A percentile compares a stretch with the other conserved stretches of the same genome.
Evolutionary conservation across 192 early-diverging fungal genomes (phyloP).

Genomic region (Podila horticola): DNA sequence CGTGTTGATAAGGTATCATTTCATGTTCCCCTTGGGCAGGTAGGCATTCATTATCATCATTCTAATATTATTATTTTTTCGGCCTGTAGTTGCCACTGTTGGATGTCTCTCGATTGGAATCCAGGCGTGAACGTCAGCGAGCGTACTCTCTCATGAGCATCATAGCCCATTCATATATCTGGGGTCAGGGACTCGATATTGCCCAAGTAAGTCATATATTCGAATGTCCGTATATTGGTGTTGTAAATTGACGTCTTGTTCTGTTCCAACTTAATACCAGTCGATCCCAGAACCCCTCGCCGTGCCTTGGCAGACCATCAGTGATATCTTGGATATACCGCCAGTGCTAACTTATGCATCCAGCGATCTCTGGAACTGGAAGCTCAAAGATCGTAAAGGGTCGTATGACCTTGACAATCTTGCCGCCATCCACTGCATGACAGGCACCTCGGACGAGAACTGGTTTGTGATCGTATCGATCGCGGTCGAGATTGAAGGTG

Average conservation of each 20-base stretch:
- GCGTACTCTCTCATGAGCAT: slow-evolving; percentile 86
- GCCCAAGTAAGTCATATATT: slow-evolving; percentile 62
- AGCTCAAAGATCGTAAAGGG: slow-evolving; percentile 76
- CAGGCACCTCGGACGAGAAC: slow-evolving; percentile 87
- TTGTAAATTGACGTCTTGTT: too few species aligned
- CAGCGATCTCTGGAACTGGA: slow-evolving; percentile 91
- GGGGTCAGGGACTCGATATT: slow-evolving; percentile 80
- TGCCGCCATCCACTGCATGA: slow-evolving; percentile 81
- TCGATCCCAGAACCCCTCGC: slow-evolving; percentile 82
- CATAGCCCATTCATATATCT: slow-evolving; percentile 91
- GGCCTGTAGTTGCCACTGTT: slow-evolving; percentile 76
- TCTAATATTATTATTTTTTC: background rate
- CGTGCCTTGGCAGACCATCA: slow-evolving; percentile 80
- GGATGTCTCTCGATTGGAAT: slow-evolving; percentile 61
- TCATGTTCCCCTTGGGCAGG: too few species aligned
- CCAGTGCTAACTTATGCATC: slow-evolving; percentile 89
- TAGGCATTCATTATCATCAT: background rate
- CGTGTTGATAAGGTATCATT: slow-evolving; percentile 70
- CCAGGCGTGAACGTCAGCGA: slow-evolving; percentile 76
- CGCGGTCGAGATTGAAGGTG: slow-evolving; percentile 85
- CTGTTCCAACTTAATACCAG: slow-evolving; percentile 25
- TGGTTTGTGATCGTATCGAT: slow-evolving; percentile 96
- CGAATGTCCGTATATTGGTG: too few species aligned
- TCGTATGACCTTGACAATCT: slow-evolving; percentile 82
- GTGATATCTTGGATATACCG: slow-evolving; percentile 79